phyloP scores from a whole-genome alignment of 352 stramenopile species.

The Phytopythium kandeliae region DNA sequence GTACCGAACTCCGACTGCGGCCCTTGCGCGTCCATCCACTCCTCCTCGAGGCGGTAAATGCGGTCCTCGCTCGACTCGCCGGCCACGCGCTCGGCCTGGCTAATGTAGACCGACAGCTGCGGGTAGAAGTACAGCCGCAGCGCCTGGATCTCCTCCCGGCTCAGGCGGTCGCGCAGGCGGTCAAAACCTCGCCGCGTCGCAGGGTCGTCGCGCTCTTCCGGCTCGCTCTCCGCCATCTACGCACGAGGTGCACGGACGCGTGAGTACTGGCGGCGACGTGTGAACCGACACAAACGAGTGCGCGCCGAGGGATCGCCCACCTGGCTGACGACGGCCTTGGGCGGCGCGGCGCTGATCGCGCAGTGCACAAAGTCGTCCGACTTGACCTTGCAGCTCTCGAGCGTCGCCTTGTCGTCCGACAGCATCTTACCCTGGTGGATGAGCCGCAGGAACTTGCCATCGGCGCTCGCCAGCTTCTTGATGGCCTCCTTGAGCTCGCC shows the following conservation, averaged over 20 bases:
- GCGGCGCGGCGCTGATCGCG: constrained; percentile 71
- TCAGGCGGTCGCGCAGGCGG: constrained; percentile 72
- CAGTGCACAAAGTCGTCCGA: constrained; percentile 84
- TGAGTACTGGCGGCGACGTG: too few relatives aligned
- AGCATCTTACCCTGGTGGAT: constrained; percentile 89
- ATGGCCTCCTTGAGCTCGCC: constrained; percentile 71
- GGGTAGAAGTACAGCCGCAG: constrained; percentile 85
- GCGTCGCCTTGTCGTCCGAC: constrained; percentile 70
- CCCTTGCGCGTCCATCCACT: constrained; percentile 86
- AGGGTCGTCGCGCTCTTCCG: constrained; percentile 57
- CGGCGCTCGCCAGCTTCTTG: constrained; percentile 66
- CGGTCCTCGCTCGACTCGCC: constrained; percentile 81
- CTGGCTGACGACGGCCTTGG: constrained; percentile 75
- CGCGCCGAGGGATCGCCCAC: background rate
- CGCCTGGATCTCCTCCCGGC: constrained; percentile 80
- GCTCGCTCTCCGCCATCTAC: constrained; percentile 30
- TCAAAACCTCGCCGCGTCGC: constrained; percentile 65
- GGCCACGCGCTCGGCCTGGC: constrained; percentile 63
- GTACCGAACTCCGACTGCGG: constrained; percentile 85
- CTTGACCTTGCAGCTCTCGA: constrained; percentile 74
- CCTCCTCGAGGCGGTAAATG: constrained; percentile 85
- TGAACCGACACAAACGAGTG: background rate
- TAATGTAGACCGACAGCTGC: constrained; percentile 81
- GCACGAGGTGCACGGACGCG: background rate
- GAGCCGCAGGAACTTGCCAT: constrained; percentile 80